Conservation (phyloP, 2,329 filamentous ascomycete species). For the Dactylonectria macrodidyma region DNA sequence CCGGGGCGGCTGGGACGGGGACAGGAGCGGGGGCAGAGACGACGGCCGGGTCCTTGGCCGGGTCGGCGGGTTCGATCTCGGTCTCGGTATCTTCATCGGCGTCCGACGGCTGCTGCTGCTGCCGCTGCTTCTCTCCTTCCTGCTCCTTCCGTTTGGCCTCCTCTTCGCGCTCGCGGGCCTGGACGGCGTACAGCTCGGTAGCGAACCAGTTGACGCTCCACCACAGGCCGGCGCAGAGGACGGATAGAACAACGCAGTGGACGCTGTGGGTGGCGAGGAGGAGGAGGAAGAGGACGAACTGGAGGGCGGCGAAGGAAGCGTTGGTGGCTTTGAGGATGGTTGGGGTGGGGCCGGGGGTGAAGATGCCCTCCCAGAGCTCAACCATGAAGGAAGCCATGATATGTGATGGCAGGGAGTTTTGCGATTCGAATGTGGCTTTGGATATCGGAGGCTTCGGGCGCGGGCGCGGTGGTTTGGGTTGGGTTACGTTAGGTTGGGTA, state of each 20-base stretch:
- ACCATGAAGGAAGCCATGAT: conserved; percentile 75
- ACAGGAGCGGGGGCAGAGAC: conserved; percentile 22
- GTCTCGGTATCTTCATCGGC: conserved; percentile 52
- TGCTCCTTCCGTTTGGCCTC: conserved; percentile 53
- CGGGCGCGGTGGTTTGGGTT: neutral
- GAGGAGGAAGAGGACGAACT: conserved; percentile 82
- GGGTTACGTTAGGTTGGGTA: neutral
- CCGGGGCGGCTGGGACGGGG: conserved; percentile 35
- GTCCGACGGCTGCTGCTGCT: conserved; percentile 32
- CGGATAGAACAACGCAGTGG: conserved; percentile 88
- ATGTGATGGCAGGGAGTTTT: conserved; percentile 12
- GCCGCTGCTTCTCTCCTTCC: conserved; percentile 44
- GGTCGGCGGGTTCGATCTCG: conserved; percentile 58
- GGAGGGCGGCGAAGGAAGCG: conserved; percentile 87
- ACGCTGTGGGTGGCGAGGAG: conserved; percentile 87
- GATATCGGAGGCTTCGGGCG: neutral
- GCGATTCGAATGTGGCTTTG: neutral
- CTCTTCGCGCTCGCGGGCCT: conserved; percentile 59
- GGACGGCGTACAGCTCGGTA: conserved; percentile 68
- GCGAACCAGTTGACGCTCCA: conserved; percentile 98
- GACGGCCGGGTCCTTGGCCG: conserved; percentile 38
- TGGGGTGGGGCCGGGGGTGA: conserved; percentile 91
- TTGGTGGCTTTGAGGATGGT: conserved; percentile 93
- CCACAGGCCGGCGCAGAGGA: conserved; percentile 88
- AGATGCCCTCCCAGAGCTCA: conserved; percentile 92